Conservation (phyloP, 768 basidiomycete genomes). For the Dioszegia crocea region DNA sequence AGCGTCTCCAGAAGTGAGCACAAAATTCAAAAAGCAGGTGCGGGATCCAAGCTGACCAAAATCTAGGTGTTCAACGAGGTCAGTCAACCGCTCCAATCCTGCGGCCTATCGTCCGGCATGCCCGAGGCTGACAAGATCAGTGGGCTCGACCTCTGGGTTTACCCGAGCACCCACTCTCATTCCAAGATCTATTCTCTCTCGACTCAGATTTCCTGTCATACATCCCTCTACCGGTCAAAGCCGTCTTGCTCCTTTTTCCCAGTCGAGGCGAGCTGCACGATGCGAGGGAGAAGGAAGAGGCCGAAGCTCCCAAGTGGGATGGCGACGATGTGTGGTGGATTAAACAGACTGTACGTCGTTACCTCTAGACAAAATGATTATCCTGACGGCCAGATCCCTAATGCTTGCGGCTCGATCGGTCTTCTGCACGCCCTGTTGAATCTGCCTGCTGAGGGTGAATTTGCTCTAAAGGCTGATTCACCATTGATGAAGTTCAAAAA, state of each 20-base stretch:
- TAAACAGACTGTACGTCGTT: slow-evolving; percentile 72
- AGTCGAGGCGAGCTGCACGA: slow-evolving; percentile 56
- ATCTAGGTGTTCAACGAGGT: slow-evolving; percentile 46
- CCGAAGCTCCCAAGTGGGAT: slow-evolving; percentile 55
- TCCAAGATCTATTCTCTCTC: slow-evolving; percentile 49
- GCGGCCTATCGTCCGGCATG: not conserved
- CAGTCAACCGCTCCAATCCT: not conserved
- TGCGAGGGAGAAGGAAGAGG: slow-evolving; percentile 62
- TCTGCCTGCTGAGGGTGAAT: slow-evolving; percentile 51
- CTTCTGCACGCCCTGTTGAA: slow-evolving; percentile 79
- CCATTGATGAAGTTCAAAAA: slow-evolving; percentile 43
- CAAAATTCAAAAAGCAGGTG: not conserved
- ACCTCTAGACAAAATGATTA: too few relatives aligned
- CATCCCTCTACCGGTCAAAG: slow-evolving; percentile 71
- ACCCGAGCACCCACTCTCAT: slow-evolving; percentile 35
- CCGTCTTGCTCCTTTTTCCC: slow-evolving; percentile 82
- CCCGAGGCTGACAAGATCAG: slow-evolving; percentile 12
- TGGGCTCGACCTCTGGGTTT: slow-evolving; percentile 46
- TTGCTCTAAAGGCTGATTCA: slow-evolving; percentile 26
- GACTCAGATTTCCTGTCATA: slow-evolving; percentile 62
- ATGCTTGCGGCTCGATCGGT: slow-evolving; percentile 85
- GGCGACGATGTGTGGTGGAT: slow-evolving; percentile 66
- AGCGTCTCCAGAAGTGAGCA: slow-evolving; percentile 43
- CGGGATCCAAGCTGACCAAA: not conserved
- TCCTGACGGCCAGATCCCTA: slow-evolving; percentile 59